A percentile compares a stretch with the other conserved stretches of the same genome.
phyloP scores from a whole-genome alignment of 129 eudicot genomes.

The Tagetes patula region DNA sequence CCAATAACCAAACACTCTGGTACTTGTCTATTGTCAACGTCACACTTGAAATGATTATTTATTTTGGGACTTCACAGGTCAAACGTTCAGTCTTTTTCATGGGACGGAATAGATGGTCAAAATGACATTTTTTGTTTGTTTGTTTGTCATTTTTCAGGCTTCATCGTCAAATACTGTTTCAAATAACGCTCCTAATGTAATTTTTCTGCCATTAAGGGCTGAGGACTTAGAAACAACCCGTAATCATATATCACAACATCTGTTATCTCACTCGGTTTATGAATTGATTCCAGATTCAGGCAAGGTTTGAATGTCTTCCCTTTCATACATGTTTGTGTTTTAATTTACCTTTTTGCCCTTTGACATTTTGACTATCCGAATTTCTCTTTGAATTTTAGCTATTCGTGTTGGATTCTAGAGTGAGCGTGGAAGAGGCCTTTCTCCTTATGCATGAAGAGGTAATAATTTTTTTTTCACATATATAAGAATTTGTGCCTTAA shows the following conservation, averaged over 20 bases:
- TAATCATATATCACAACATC: constrained; percentile 42
- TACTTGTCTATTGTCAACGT: neutral
- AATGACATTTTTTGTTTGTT: neutral
- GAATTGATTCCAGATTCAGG: constrained; percentile 68
- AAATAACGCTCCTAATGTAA: constrained; percentile 24
- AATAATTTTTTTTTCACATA: neutral
- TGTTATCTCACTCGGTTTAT: constrained; percentile 39
- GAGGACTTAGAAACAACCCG: constrained; percentile 49
- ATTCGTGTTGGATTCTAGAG: constrained; percentile 45
- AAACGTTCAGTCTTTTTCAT: neutral
- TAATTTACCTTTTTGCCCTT: constrained; percentile 13
- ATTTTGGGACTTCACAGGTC: neutral
- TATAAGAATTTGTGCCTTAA: neutral
- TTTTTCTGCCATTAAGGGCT: constrained; percentile 31
- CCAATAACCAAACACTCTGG: neutral
- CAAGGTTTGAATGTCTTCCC: constrained; percentile 47
- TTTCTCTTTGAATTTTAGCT: constrained; percentile 33
- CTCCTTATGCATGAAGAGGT: constrained; percentile 57
- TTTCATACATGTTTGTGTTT: constrained; percentile 4
- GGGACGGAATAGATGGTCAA: neutral
- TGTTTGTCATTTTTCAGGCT: constrained; percentile 33
- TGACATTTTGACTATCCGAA: constrained; percentile 13
- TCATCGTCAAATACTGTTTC: constrained; percentile 42
- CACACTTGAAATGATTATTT: neutral
- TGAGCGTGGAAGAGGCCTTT: constrained; percentile 54